Conservation (phyloP, 2,329 filamentous ascomycete genomes). For the Allantophomopsis cytisporea region DNA sequence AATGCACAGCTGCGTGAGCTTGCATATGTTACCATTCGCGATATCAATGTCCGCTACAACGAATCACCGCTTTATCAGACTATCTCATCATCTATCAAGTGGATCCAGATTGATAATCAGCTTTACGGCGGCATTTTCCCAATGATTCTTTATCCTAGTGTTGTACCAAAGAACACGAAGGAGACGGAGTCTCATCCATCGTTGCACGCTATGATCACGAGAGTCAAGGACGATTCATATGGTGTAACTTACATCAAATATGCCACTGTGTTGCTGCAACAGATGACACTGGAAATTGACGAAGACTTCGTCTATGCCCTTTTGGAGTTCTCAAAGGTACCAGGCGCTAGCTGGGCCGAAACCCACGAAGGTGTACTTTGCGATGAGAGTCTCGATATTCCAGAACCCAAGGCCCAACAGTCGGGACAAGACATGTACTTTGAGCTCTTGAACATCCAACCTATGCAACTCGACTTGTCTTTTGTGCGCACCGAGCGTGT, state of each 20-base stretch:
- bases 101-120: constrained; percentile 98
- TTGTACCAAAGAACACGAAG: constrained; percentile 91
- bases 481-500: constrained; percentile 95
- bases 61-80: constrained; percentile 94
- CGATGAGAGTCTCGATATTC: constrained; percentile 81
- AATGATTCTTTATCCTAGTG: constrained; percentile 91
- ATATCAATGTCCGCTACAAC: constrained; percentile 80
- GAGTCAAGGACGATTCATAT: constrained; percentile 96
- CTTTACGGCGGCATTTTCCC: constrained; percentile 97
- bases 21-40: constrained; percentile 84
- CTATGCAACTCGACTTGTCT: constrained; percentile 94
- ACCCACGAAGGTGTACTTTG: constrained; percentile 68
- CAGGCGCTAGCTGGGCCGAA: constrained; percentile 77
- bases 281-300: constrained; percentile 96
- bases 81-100: constrained; percentile 80
- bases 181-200: constrained; percentile 96
- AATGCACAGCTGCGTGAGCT: constrained; percentile 86
- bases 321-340: constrained; percentile 87
- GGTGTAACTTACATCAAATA: constrained; percentile 98
- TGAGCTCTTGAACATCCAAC: constrained; percentile 90
- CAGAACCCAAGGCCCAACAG: constrained; percentile 76
- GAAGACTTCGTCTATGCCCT: constrained; percentile 97
- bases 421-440: constrained; percentile 94
- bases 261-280: constrained; percentile 81
- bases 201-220: constrained; percentile 78